Evolutionary conservation across 2,329 filamentous ascomycete species (phyloP), one percentile per base, ranked within the genome.

Genomic region (Tolypocladium amazonense): DNA sequence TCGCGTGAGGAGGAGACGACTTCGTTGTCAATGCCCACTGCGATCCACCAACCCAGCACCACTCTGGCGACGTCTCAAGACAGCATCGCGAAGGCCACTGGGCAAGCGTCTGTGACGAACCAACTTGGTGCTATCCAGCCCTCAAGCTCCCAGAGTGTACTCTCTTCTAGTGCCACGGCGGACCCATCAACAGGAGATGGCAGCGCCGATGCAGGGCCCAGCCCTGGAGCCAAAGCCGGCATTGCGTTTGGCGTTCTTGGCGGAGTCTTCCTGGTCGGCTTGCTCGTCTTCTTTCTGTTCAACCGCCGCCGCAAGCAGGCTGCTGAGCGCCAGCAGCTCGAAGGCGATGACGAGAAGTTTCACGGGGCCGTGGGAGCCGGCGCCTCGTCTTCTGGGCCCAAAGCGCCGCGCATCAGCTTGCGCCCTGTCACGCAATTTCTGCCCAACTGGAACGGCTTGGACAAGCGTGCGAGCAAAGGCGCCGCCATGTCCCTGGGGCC

Each of bases 351-450:
- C 67, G 89, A 92, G 73, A 92, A 92, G 75, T 68, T 75, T 59
- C 70, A 77, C 61, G 73, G 73, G 60, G 73, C 75, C 4, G 70
- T 62, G 75, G 11, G 73, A 25, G 56, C 54, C 63, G 72, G 75
- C 59, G 77, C 71, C 65, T 59, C 58, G 25, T 57, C 63, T 20
- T 60, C 63, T 25, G 63, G 62, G 0, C 57, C 75, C 72, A 63
- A 77, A 79, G 87, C 92, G 53, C 91, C 92, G n/a, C 88, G 88
- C 63, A 81, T 97, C 62, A 95, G 90, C 69, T 80, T 96, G 58
- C 88, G 91, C 56, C 92, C 92, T 3, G 83, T 94, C 56, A 93
- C 90, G 47, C 86, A 94, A 68, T 92, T 96, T 74, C 80, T 90
- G 45, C 89, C 90, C 6, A 86, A 84, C 68, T 81, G 67, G 65